A percentile compares a stretch with the other conserved stretches of the same genome.
Conservation (phyloP, 176 grass and related monocot genomes). For the Triticum timopheevii region DNA sequence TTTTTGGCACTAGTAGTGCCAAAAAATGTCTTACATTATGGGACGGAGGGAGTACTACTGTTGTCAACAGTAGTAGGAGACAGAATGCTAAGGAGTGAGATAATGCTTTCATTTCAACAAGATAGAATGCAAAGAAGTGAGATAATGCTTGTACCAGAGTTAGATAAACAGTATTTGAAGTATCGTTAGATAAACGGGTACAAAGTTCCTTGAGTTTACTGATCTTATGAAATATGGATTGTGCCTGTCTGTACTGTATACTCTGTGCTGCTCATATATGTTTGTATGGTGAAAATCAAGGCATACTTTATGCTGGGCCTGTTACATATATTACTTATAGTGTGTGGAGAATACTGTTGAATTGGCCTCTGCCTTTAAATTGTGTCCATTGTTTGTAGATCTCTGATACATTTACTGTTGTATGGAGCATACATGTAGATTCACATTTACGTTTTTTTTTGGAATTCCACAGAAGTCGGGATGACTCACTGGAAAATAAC, state of each 20-base stretch:
- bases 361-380: background rate
- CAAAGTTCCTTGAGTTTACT: background rate
- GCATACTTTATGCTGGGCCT: background rate
- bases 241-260: background rate
- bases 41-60: no score
- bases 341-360: background rate
- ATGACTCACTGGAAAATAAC: constrained; percentile 52
- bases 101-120: background rate
- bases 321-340: constrained; percentile 1
- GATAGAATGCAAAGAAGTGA: background rate
- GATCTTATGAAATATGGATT: background rate
- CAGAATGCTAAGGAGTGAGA: no score
- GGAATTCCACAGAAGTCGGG: constrained; percentile 47
- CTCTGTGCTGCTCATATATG: background rate
- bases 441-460: constrained; percentile 14
- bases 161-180: background rate
- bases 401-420: background rate
- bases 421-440: background rate
- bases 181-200: background rate
- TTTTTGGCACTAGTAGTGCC: no score
- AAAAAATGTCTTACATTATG: no score
- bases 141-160: background rate
- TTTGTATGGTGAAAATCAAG: background rate
- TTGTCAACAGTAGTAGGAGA: no score
- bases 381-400: background rate